Conservation (phyloP, 1,139 yeast genomes). For the Saccharomyces hybrid region DNA sequence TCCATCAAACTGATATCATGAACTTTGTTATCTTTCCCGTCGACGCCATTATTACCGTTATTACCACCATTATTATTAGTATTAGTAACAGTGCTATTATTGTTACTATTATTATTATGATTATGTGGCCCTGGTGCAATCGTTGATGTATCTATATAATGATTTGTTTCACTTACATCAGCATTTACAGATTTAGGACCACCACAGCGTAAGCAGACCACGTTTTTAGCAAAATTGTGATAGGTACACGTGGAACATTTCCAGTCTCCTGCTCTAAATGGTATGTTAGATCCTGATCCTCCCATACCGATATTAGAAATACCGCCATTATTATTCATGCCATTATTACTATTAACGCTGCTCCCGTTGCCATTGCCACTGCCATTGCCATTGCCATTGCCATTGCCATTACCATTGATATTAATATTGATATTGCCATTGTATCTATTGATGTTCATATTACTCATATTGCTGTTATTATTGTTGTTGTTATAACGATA, state of each 20-base stretch:
- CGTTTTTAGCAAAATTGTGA: slow-evolving; percentile 89
- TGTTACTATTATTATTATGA: not conserved
- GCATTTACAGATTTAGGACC: slow-evolving; percentile 44
- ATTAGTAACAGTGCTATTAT: too few relatives aligned
- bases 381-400: slow-evolving; percentile 6
- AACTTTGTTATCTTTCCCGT: slow-evolving; percentile 2
- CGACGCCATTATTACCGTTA: slow-evolving; percentile 3
- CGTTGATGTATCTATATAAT: not conserved
- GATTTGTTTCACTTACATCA: slow-evolving; percentile 2
- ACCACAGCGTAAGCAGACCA: slow-evolving; percentile 82
- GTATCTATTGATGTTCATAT: slow-evolving; percentile 3
- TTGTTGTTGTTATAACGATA: not conserved
- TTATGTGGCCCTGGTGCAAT: not conserved
- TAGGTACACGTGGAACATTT: slow-evolving; percentile 77
- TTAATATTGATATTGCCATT: slow-evolving; percentile 3
- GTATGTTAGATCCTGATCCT: slow-evolving; percentile 44
- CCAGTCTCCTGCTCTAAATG: slow-evolving; percentile 97
- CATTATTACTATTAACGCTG: slow-evolving; percentile 4
- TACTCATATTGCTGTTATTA: slow-evolving; percentile 3
- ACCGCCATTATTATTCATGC: slow-evolving; percentile 7
- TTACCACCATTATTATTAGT: not conserved
- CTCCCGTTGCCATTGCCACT: slow-evolving; percentile 9
- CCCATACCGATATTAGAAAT: slow-evolving; percentile 10
- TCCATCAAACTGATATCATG: slow-evolving; percentile 9
- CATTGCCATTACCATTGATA: slow-evolving; percentile 8